Evolutionary conservation across 257 asterid genomes (phyloP).

Genomic region (Nicotiana paniculata): DNA sequence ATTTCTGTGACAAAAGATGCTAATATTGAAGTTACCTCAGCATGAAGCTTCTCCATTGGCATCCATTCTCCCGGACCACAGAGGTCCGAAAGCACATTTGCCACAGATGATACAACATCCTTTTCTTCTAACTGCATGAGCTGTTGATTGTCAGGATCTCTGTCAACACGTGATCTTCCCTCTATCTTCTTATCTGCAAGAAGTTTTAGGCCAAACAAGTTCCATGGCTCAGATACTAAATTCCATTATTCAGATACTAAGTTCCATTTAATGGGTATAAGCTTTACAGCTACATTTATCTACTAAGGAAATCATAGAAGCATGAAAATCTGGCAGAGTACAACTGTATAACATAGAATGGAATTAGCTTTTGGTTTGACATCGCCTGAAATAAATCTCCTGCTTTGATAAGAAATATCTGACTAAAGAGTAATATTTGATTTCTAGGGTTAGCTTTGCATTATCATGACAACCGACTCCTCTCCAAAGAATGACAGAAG

Average conservation of each 20-base stretch:
- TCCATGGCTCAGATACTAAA: conserved; percentile 1
- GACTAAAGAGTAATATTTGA: too few species aligned
- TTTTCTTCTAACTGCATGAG: conserved; percentile 77
- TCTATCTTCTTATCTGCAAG: conserved; percentile 71
- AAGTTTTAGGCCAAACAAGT: conserved; percentile 12
- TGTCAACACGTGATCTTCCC: conserved; percentile 59
- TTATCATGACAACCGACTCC: too few species aligned
- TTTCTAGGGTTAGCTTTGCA: too few species aligned
- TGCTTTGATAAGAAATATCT: too few species aligned
- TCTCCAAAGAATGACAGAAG: too few species aligned
- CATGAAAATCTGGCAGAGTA: background rate
- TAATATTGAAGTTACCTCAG: conserved; percentile 43
- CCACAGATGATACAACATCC: conserved; percentile 92
- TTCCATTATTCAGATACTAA: background rate
- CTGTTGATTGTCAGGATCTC: conserved; percentile 85
- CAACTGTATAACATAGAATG: background rate
- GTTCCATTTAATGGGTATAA: background rate
- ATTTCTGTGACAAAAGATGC: background rate
- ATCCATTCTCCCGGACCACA: conserved; percentile 99
- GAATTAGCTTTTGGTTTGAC: too few species aligned
- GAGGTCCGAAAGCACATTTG: conserved; percentile 76
- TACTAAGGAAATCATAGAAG: background rate
- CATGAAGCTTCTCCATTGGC: conserved; percentile 91
- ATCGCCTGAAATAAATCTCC: too few species aligned
- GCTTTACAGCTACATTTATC: background rate